These are phyloP conservation scores for Amoebophrya sp. DNA, from an alignment of 169 alveolate genomes.

Conservation along the genomic window DNA sequence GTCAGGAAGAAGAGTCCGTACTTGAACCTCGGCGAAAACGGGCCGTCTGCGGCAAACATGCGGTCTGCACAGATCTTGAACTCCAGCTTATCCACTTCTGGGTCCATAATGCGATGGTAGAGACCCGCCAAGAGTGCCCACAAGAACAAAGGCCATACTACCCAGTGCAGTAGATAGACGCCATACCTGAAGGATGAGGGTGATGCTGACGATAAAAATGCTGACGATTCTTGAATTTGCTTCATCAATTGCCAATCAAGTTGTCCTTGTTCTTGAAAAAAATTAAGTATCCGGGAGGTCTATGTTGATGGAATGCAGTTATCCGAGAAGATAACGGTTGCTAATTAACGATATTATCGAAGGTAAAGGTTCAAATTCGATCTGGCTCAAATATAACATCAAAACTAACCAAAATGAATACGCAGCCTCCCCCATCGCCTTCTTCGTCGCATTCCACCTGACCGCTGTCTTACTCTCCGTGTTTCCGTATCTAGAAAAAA, in stretches of 20 bases:
- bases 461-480: neutral
- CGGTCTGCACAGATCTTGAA: neutral
- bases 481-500: neutral
- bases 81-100: neutral
- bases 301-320: neutral
- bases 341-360: neutral
- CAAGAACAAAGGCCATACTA: neutral
- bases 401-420: neutral
- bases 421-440: constrained; percentile 17
- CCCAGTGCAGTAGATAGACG: constrained; percentile 11
- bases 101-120: neutral
- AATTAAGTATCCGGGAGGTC: neutral
- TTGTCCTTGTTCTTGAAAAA: neutral
- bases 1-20: neutral
- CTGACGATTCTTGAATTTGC: neutral
- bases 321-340: neutral
- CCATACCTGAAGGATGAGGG: neutral
- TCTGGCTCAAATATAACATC: neutral
- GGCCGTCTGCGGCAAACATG: constrained; percentile 2
- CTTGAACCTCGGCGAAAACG: neutral
- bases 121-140: neutral
- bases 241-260: neutral
- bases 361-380: neutral
- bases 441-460: neutral
- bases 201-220: neutral